Conservation (phyloP, 306 rosid species). For the Astragalus membranaceus region DNA sequence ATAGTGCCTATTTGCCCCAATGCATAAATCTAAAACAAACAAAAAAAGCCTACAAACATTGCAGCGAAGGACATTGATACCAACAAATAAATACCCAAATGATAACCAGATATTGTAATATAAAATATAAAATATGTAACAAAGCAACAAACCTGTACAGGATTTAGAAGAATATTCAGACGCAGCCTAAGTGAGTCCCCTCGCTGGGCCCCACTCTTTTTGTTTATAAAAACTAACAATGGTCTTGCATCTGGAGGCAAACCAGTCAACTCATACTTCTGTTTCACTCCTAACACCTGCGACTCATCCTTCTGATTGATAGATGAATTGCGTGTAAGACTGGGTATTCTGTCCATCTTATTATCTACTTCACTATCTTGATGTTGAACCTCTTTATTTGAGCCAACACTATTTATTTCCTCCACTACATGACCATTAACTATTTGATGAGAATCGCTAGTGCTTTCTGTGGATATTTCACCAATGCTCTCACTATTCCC, state of each 20-base stretch:
- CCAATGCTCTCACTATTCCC: conserved; percentile 54
- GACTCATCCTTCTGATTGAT: conserved; percentile 62
- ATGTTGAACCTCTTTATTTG: conserved; percentile 43
- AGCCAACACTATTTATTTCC: conserved; percentile 41
- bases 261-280: conserved; percentile 70
- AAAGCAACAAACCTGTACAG: conserved; percentile 73
- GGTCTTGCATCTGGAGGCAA: conserved; percentile 91
- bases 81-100: conserved; percentile 1
- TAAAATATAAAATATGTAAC: conserved; percentile 12
- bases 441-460: conserved; percentile 47
- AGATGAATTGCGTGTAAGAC: conserved; percentile 45
- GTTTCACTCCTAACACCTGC: conserved; percentile 49
- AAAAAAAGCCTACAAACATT: not conserved
- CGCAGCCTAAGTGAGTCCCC: conserved; percentile 88
- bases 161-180: conserved; percentile 77
- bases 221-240: conserved; percentile 83
- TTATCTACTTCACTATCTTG: conserved; percentile 54
- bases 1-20: not conserved
- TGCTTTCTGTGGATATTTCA: conserved; percentile 69
- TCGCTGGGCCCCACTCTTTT: conserved; percentile 99
- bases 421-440: conserved; percentile 55
- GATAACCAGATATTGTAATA: conserved; percentile 8
- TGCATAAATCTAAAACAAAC: not conserved
- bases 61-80: conserved; percentile 5
- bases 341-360: conserved; percentile 49